A percentile compares a stretch with the other conserved stretches of the same genome.
Conservation (phyloP, 2,329 filamentous ascomycete species). For the Epichloe typhina region DNA sequence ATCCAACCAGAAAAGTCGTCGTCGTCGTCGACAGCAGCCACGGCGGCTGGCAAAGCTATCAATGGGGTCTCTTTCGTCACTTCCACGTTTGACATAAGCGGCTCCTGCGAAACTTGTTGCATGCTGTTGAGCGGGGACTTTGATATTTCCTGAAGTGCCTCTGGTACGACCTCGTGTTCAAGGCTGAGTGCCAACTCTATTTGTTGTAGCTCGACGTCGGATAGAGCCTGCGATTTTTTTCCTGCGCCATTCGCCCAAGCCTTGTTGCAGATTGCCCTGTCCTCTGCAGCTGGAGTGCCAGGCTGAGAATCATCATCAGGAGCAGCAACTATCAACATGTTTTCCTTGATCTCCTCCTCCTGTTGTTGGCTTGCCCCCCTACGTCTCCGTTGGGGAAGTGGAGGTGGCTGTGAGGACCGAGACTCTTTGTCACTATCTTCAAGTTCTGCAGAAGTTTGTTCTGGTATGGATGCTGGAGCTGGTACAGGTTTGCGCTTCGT, state of each 20-base stretch:
- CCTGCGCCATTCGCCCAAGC: conserved; percentile 7
- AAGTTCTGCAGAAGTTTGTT: conserved; percentile 9
- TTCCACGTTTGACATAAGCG: background rate
- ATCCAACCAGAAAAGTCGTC: conserved; percentile 17
- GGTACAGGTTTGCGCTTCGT: conserved; percentile 55
- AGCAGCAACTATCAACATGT: conserved; percentile 50
- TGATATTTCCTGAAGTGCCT: background rate
- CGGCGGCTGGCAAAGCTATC: conserved; percentile 8
- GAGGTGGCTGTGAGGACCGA: conserved; percentile 21
- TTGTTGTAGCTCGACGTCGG: conserved; percentile 1
- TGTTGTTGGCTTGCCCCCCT: conserved; percentile 22
- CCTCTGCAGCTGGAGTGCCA: conserved; percentile 32
- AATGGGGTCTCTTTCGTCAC: conserved; percentile 2
- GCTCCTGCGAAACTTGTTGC: background rate
- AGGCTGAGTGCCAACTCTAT: background rate
- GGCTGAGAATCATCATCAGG: conserved; percentile 48
- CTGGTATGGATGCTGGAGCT: conserved; percentile 28
- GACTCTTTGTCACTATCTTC: conserved; percentile 17
- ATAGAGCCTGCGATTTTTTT: conserved; percentile 2
- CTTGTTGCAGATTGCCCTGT: conserved; percentile 10
- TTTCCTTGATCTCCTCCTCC: conserved; percentile 30
- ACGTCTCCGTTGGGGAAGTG: conserved; percentile 34
- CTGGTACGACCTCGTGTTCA: background rate
- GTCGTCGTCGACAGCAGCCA: conserved; percentile 6
- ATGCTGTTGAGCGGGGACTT: background rate